These are phyloP conservation scores for Boletus edulis DNA, from an alignment of 768 basidiomycete species.

Conservation along the genomic window DNA sequence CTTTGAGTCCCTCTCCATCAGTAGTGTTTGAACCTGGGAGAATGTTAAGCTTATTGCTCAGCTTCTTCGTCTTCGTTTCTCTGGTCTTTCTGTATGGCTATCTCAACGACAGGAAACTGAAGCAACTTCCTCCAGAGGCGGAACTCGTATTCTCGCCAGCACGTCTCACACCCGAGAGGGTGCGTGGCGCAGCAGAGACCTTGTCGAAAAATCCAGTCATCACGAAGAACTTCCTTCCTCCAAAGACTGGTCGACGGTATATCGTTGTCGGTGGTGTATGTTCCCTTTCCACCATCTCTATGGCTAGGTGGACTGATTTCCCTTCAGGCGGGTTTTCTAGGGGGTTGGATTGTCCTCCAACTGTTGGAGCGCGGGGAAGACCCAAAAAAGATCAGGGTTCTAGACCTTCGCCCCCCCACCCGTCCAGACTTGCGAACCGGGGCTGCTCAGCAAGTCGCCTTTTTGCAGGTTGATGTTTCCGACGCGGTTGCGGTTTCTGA, in stretches of 20 bases:
- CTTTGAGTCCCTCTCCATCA: background rate
- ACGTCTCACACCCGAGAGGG: constrained; percentile 45
- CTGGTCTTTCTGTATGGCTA: constrained; percentile 37
- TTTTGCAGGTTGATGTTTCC: constrained; percentile 57
- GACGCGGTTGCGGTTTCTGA: constrained; percentile 50
- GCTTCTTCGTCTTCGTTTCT: constrained; percentile 1
- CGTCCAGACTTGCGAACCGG: constrained; percentile 57
- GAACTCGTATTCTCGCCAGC: constrained; percentile 45
- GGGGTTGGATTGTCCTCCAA: constrained; percentile 74
- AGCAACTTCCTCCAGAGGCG: constrained; percentile 47
- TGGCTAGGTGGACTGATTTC: background rate
- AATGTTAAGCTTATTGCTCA: constrained; percentile 18
- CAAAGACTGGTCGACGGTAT: constrained; percentile 70
- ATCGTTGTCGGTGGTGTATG: constrained; percentile 75
- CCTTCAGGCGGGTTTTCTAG: constrained; percentile 66
- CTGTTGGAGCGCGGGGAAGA: constrained; percentile 71
- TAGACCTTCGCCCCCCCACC: constrained; percentile 64
- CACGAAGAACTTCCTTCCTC: constrained; percentile 50
- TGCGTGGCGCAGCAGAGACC: constrained; percentile 37
- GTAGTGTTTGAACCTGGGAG: background rate
- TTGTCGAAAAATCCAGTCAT: constrained; percentile 36
- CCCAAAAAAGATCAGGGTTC: constrained; percentile 56
- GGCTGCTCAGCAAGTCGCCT: constrained; percentile 50
- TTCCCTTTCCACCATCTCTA: constrained; percentile 11
- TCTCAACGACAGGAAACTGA: constrained; percentile 55